Conservation (phyloP, 306 rosid genomes). For the Fagus crenata region DNA sequence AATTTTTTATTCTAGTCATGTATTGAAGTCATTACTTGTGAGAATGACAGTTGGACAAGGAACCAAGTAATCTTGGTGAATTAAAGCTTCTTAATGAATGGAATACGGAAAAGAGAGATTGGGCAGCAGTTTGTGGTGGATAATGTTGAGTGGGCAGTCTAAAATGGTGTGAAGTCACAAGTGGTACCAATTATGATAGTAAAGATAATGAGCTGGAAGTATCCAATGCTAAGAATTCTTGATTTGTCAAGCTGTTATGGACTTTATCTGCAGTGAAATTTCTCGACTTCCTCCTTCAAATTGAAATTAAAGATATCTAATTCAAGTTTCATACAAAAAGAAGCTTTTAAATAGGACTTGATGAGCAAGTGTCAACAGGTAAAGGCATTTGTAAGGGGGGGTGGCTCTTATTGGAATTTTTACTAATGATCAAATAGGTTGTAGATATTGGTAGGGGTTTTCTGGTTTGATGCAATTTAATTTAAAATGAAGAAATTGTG, state of each 20-base stretch:
- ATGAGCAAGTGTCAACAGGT: neutral
- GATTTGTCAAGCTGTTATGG: neutral
- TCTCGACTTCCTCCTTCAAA: neutral
- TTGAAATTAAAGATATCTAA: neutral
- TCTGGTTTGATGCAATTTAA: neutral
- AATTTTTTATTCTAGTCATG: neutral
- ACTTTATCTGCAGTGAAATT: neutral
- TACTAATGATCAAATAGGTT: neutral
- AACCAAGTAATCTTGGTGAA: neutral
- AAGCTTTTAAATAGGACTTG: constrained; percentile 2
- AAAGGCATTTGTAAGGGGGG: neutral
- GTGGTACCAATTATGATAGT: neutral
- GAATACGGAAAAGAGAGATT: neutral
- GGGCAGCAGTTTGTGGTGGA: neutral
- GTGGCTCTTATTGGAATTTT: constrained; percentile 1
- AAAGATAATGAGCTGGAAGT: neutral
- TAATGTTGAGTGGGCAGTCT: neutral
- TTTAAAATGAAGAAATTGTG: neutral
- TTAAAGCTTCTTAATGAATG: neutral
- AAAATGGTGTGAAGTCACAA: too few species aligned
- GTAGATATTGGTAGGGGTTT: neutral
- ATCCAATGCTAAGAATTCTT: neutral
- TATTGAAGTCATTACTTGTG: neutral
- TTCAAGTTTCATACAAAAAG: neutral
- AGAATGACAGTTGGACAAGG: neutral